Conservation (phyloP, 176 grass and related monocot genomes). For the Rhynchospora breviuscula region DNA sequence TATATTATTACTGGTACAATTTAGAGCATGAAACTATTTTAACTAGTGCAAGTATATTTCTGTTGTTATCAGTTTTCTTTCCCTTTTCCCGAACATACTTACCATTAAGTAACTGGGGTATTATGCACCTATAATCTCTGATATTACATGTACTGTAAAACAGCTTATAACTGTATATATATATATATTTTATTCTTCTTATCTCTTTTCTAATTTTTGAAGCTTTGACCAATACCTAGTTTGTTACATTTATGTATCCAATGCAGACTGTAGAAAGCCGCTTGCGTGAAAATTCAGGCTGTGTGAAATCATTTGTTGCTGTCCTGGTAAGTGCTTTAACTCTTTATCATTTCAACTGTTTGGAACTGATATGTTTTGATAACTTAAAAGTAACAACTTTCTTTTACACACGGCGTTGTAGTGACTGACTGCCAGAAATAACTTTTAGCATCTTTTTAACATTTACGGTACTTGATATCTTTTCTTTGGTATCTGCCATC, state of each 20-base stretch:
- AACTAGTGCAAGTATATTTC: neutral
- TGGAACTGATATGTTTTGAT: neutral
- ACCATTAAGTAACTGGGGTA: neutral
- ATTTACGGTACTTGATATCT: neutral
- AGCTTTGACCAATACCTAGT: neutral
- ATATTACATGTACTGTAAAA: neutral
- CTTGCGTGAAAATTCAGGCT: slow-evolving; percentile 71
- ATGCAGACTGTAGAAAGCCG: slow-evolving; percentile 72
- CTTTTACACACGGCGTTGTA: neutral
- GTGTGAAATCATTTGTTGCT: slow-evolving; percentile 94
- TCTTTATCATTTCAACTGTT: neutral
- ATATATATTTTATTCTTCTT: neutral
- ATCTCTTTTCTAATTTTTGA: neutral
- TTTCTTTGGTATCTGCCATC: slow-evolving; percentile 17
- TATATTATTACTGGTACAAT: neutral
- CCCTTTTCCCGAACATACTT: neutral
- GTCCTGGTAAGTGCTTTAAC: slow-evolving; percentile 50
- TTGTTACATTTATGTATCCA: neutral
- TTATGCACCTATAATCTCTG: neutral
- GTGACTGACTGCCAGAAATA: neutral
- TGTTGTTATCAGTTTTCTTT: neutral
- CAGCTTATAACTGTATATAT: neutral
- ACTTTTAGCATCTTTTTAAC: slow-evolving; percentile 29
- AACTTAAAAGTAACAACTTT: neutral
- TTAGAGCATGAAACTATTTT: neutral